phyloP scores from a whole-genome alignment of 176 grass and related monocot genomes.

The Triticum monococcum region DNA sequence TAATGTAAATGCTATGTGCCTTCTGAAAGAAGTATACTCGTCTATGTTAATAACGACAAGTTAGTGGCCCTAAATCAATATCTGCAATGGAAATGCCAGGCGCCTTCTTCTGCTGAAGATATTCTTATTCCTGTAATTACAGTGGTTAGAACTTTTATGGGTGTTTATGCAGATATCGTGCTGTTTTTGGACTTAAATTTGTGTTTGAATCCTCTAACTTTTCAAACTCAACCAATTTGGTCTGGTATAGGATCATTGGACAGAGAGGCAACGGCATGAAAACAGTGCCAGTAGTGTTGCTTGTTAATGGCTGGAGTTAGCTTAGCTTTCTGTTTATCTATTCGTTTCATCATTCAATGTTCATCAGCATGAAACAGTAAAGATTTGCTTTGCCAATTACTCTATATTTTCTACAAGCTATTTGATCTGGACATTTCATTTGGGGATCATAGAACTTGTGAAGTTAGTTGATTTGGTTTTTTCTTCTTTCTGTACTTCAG shows the following conservation, averaged over 20 bases:
- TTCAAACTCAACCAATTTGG: background rate
- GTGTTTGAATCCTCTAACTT: background rate
- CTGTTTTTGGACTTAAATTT: background rate
- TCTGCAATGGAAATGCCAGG: background rate
- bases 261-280: background rate
- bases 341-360: background rate
- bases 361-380: background rate
- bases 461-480: background rate
- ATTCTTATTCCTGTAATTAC: background rate
- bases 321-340: background rate
- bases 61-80: background rate
- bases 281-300: background rate
- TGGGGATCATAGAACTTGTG: background rate
- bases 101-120: background rate
- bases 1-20: background rate
- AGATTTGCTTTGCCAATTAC: background rate
- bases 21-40: no score
- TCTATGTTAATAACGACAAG: background rate
- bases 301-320: background rate
- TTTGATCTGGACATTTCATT: background rate
- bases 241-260: background rate
- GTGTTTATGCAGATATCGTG: background rate
- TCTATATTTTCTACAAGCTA: background rate
- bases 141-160: background rate
- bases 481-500: background rate